Base-by-base conservation (phyloP, 495 filamentous ascomycete species). In the Hypoxylon perforatum region DNA sequence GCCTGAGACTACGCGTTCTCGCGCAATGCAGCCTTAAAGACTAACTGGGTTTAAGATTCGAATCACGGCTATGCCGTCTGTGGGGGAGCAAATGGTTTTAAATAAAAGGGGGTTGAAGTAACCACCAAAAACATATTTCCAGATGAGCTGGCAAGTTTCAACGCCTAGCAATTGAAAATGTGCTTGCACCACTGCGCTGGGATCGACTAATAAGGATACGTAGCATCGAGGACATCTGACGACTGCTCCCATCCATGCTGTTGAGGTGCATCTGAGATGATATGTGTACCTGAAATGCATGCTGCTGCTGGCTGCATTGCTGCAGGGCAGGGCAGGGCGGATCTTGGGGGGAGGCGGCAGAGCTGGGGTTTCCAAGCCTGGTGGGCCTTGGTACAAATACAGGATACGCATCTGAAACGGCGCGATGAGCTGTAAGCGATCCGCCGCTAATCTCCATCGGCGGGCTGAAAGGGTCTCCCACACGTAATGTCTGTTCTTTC, bases 381-480 rank as follows among this genome's bases (percentile, higher is more conserved):
- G 56, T 56, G 28, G 45, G 25, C 45, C 45, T 45, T 61, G 62
- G 53, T 28, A 70, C 62, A 66, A 57, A 48, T 28, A 70, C 62
- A 66, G 52, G 42, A 63, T 52, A 48, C 53, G 49, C 25, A 66
- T 67, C 63, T 70, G 67, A 70, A 70, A 70, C 67, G 48, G 36
- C 67, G 48, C 63, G 62, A 58, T 58, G 57, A 45, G 52, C 14
- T 66, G 67, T 63, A 49, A 52, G 38, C 57, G 62, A 70, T 70
- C 62, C 67, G 54, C 53, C 58, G 53, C 62, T 47, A 66, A 62
- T 66, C 67, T 63, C 53, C 54, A n/a, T n/a, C n/a, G n/a, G n/a
- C n/a, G n/a, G n/a, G n/a, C 66, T 63, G 53, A 49, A 50, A 51
- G 2, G 21, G 25, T 36, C 19, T 48, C 47, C 41, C 21, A 30